phyloP scores from a whole-genome alignment of 140 eudicot species.

The Anethum foeniculum region DNA sequence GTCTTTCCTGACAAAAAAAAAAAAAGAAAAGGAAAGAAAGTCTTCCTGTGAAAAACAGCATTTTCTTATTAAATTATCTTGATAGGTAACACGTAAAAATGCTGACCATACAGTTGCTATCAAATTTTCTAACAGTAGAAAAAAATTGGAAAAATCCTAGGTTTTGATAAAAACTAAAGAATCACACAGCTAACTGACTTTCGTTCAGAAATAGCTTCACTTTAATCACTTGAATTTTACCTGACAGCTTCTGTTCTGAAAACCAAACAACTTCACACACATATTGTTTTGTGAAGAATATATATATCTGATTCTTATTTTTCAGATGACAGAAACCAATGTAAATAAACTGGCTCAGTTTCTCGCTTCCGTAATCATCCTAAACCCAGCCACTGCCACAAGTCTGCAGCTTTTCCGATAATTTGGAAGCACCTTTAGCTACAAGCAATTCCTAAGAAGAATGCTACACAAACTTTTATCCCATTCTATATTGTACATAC shows the following conservation, averaged over 20 bases:
- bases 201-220: neutral
- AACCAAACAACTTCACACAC: neutral
- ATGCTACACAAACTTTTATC: neutral
- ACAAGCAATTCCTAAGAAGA: neutral
- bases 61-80: too few species aligned
- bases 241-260: neutral
- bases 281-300: neutral
- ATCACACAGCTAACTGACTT: neutral
- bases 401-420: neutral
- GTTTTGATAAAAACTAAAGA: neutral
- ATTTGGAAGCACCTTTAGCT: neutral
- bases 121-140: neutral
- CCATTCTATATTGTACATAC: neutral
- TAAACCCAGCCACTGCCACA: neutral
- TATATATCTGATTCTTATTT: neutral
- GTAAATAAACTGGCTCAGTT: neutral
- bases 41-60: neutral
- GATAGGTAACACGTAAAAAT: neutral
- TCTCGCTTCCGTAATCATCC: neutral
- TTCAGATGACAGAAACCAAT: neutral
- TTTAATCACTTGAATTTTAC: neutral
- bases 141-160: neutral
- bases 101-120: neutral
- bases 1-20: too few species aligned
- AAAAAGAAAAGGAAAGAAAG: neutral